Evolutionary conservation across 2,329 filamentous ascomycete genomes (phyloP).

Genomic region (Rhexocercosporidium sp.): DNA sequence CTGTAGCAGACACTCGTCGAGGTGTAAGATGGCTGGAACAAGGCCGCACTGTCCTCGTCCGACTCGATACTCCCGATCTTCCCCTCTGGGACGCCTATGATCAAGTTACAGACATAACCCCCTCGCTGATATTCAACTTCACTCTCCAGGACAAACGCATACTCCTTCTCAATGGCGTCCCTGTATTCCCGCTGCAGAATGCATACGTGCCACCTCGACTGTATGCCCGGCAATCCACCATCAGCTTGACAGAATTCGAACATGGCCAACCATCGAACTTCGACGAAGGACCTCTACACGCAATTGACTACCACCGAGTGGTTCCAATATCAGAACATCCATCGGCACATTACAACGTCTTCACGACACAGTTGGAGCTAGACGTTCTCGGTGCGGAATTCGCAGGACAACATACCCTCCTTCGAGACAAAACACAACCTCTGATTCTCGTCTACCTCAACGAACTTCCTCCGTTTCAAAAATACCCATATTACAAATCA

Average conservation of each 20-base stretch:
- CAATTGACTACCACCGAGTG: slow-evolving; percentile 20
- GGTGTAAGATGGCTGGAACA: slow-evolving; percentile 28
- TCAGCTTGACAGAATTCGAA: slow-evolving; percentile 12
- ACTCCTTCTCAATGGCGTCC: slow-evolving; percentile 28
- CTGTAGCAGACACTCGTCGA: not conserved
- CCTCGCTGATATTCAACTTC: slow-evolving; percentile 32
- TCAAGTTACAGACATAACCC: slow-evolving; percentile 18
- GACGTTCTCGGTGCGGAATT: slow-evolving; percentile 26
- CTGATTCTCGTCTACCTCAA: not conserved
- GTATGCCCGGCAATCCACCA: slow-evolving; percentile 25
- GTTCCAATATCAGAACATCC: slow-evolving; percentile 1
- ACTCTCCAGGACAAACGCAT: slow-evolving; percentile 29
- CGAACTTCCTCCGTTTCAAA: not conserved
- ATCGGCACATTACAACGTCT: slow-evolving; percentile 9
- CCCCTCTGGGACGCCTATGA: slow-evolving; percentile 20
- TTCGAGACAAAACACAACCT: slow-evolving; percentile 7
- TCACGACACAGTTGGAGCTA: slow-evolving; percentile 14
- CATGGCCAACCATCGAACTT: not conserved
- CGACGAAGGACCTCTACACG: not conserved
- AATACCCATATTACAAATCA: not conserved
- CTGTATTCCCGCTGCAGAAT: slow-evolving; percentile 27
- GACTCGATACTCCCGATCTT: slow-evolving; percentile 27
- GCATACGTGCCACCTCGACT: slow-evolving; percentile 22
- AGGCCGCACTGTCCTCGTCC: slow-evolving; percentile 26
- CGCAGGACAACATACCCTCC: slow-evolving; percentile 19